A percentile compares a stretch with the other conserved stretches of the same genome.
These are phyloP conservation scores for Phoma sp. DNA, from an alignment of 2,329 filamentous ascomycete genomes.

Conservation along the genomic window DNA sequence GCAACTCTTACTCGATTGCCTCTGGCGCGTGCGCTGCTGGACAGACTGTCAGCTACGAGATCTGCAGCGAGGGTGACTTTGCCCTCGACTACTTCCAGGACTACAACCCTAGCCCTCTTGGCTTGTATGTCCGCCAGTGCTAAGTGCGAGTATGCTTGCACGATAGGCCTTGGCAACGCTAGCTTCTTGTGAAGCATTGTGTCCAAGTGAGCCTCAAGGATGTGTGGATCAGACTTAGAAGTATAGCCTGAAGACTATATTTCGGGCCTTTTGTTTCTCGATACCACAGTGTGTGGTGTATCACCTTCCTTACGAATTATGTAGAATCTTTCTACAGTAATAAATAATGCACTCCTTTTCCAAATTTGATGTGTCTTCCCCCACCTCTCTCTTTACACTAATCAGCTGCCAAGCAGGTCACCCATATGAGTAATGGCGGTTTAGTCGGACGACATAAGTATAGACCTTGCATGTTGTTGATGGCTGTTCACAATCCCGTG, in stretches of 20 bases:
- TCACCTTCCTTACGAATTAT: conserved; percentile 6
- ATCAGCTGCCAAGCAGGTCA: too few relatives aligned
- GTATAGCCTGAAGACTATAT: background rate
- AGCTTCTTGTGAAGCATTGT: conserved; percentile 1
- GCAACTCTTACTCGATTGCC: conserved; percentile 60
- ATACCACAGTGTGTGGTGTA: background rate
- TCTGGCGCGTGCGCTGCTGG: conserved; percentile 62
- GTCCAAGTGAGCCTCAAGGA: conserved; percentile 16
- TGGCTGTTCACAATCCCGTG: too few relatives aligned
- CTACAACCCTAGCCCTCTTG: conserved; percentile 59
- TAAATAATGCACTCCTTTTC: conserved; percentile 7
- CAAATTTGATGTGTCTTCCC: too few relatives aligned
- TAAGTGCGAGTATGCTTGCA: conserved; percentile 7
- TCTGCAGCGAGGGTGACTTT: conserved; percentile 58
- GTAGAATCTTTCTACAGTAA: conserved; percentile 1
- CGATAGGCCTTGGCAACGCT: conserved; percentile 12
- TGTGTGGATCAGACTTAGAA: background rate
- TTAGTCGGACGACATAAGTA: too few relatives aligned
- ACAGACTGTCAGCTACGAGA: conserved; percentile 59
- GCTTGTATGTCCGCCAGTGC: conserved; percentile 40
- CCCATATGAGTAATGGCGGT: too few relatives aligned
- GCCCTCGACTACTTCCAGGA: conserved; percentile 68
- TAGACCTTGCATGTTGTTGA: too few relatives aligned
- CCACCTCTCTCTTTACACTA: too few relatives aligned
- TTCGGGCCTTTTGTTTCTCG: background rate